Evolutionary conservation across 495 filamentous ascomycete species (phyloP), one percentile per base, ranked within the genome.

Genomic region (Podospora sp.): DNA sequence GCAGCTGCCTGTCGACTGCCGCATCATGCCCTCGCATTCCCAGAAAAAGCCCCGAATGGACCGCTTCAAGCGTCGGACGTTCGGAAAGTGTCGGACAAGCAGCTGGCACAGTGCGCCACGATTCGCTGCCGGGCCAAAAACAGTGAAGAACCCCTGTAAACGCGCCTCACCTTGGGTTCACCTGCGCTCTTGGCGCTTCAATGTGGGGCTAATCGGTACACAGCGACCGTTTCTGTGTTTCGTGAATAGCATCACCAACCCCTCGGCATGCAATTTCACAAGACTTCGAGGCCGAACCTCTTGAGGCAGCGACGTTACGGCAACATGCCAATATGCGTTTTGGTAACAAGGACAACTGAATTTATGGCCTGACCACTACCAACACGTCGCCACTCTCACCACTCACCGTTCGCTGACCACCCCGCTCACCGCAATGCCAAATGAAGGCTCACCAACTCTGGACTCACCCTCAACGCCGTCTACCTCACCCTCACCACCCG

Each of bases 41-140:
- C 52, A 65, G 63, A 65, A 65, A 65, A 65, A 65, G 63, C 35
- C 22, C 63, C 63, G 63, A 65, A 58, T 65, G 63, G 63, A 51
- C 63, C 50, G 63, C 63, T 57, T n/a, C 29, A 35, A 8, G 26
- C 20, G 20, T 29, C 52, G 26, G 11, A 20, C 53, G 33, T 35
- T 56, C 63, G 63, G 63, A 22, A 56, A 57, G 27, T 56, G 51
- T 58, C 29, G 29, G 51, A 35, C 35, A 24, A 46, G 33, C 29
- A 40, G 20, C 4, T n/a, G 58, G 52, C 52, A 22, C 52, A 4
- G 52, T 55, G 20, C 24, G 52, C 52, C 21, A 8, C n/a, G 20
- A 26, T 55, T 55, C 24, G 52, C 24, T 26, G 52, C 52, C 22
- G 7, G 40, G 40, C 12, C 40, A 14, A 4, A 14, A 46, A 46